These are phyloP conservation scores for Chalciporus sphaerocephalus DNA, from an alignment of 768 basidiomycete species.

Conservation along the genomic window DNA sequence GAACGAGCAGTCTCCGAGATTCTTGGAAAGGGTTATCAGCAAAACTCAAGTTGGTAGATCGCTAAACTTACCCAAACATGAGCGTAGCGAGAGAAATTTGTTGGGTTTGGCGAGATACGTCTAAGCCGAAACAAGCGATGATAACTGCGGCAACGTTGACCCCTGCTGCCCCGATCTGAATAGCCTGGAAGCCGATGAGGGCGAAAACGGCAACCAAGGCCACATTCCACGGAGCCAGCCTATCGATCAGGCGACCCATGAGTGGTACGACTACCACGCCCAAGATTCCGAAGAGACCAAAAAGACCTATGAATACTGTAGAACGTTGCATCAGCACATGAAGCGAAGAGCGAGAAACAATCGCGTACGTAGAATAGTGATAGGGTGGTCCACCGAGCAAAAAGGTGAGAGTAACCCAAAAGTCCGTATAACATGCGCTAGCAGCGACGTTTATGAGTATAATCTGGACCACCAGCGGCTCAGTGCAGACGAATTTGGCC, in stretches of 20 bases:
- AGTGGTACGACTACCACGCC: slow-evolving; percentile 66
- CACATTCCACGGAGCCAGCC: slow-evolving; percentile 68
- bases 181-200: slow-evolving; percentile 46
- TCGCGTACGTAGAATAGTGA: slow-evolving; percentile 63
- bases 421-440: slow-evolving; percentile 53
- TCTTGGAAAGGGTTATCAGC: slow-evolving; percentile 6
- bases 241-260: slow-evolving; percentile 62
- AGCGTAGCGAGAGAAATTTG: slow-evolving; percentile 61
- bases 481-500: slow-evolving; percentile 67
- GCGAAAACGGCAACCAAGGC: slow-evolving; percentile 49
- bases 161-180: slow-evolving; percentile 66
- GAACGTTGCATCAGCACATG: neutral
- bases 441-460: slow-evolving; percentile 52
- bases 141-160: slow-evolving; percentile 64
- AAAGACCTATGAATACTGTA: slow-evolving; percentile 57
- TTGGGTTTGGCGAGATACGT: slow-evolving; percentile 62
- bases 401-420: slow-evolving; percentile 76
- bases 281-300: slow-evolving; percentile 64
- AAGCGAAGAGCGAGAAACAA: neutral
- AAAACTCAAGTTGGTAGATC: slow-evolving; percentile 1
- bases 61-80: slow-evolving; percentile 39
- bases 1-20: slow-evolving; percentile 48
- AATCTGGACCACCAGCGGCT: slow-evolving; percentile 71
- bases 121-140: slow-evolving; percentile 60
- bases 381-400: slow-evolving; percentile 71